Evolutionary conservation across 2,329 filamentous ascomycete genomes (phyloP).

Genomic region (Alternaria viburni): DNA sequence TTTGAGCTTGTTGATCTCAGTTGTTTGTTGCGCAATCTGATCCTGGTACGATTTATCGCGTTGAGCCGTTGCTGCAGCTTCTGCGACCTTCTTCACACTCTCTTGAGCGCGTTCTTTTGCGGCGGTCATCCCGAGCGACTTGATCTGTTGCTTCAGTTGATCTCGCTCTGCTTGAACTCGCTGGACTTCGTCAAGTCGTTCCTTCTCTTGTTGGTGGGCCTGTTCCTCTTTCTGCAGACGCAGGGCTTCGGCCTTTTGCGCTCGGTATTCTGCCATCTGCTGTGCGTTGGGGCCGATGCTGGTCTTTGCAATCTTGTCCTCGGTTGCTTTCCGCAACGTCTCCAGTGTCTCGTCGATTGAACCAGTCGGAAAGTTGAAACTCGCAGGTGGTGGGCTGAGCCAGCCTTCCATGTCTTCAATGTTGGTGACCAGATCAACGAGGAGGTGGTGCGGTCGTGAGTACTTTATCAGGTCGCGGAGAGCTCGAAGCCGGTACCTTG

Average conservation of each 20-base stretch:
- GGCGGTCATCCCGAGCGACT: not conserved
- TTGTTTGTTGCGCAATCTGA: not conserved
- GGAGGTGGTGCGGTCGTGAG: not conserved
- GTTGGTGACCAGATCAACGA: not conserved
- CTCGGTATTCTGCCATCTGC: not conserved
- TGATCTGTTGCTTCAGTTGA: not conserved
- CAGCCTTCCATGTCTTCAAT: slow-evolving; percentile 8
- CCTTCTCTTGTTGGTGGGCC: not conserved
- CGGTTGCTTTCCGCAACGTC: not conserved
- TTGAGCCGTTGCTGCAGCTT: not conserved
- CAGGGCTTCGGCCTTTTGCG: not conserved
- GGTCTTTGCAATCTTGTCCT: not conserved
- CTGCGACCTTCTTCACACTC: not conserved
- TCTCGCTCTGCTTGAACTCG: not conserved
- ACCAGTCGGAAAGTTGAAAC: not conserved
- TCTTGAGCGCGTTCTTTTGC: not conserved
- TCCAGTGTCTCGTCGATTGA: not conserved
- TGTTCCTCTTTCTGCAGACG: not conserved
- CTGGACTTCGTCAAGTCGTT: not conserved
- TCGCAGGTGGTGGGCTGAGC: not conserved
- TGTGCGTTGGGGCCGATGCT: not conserved
- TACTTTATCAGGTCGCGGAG: not conserved
- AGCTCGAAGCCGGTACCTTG: not conserved
- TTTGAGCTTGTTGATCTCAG: not conserved
- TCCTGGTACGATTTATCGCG: not conserved